Evolutionary conservation across 139 green algal genomes (phyloP), one percentile per base, ranked within the genome.

Genomic region (Volvox reticuliferus): DNA sequence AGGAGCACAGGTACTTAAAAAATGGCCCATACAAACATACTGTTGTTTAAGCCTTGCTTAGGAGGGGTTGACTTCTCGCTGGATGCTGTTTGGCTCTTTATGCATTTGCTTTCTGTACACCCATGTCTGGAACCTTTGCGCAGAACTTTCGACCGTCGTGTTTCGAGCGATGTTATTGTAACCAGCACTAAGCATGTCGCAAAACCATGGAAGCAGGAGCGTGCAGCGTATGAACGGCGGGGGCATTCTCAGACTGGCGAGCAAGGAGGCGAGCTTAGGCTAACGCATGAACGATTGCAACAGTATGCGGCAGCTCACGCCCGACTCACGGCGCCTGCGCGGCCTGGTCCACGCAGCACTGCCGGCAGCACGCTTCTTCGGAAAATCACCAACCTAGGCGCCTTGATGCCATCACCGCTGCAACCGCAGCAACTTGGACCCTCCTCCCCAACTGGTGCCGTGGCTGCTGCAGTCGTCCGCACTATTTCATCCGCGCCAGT

Each of bases 241-340:
- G 55, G 68, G 5, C 3, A 55, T n/a, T 36, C 69, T 35, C 85
- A 55, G 3, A 21, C n/a, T 6, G n/a, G 69, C 68, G 21, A 79
- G n/a, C 30, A 24, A 30, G 65, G 68, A 0, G 35, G 37, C 36
- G 84, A 55, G 84, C 30, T 73, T 18, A 71, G 85, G 21, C 37
- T 89, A 14, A 89, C 85, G 6, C 44, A 73, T 17, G 85, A 89
- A 12, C 85, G 85, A 21, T 50, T 89, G 44, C 85, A 89, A 30
- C 85, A 89, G 30, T 89, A 89, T 37, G 85, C 85, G 0, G 44
- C 22, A 24, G 85, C 85, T 12, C 85, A 89, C 85, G 85, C 85
- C 0, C n/a, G 36, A 13, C 85, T 89, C 62, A 89, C 85, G 18
- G 84, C 84, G 26, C 68, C 84, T 12, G 12, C 85, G 3, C 28